A percentile compares a stretch with the other conserved stretches of the same genome.
phyloP scores from a whole-genome alignment of 1,284 basidiomycete genomes.

The Fomitopsis palustris region DNA sequence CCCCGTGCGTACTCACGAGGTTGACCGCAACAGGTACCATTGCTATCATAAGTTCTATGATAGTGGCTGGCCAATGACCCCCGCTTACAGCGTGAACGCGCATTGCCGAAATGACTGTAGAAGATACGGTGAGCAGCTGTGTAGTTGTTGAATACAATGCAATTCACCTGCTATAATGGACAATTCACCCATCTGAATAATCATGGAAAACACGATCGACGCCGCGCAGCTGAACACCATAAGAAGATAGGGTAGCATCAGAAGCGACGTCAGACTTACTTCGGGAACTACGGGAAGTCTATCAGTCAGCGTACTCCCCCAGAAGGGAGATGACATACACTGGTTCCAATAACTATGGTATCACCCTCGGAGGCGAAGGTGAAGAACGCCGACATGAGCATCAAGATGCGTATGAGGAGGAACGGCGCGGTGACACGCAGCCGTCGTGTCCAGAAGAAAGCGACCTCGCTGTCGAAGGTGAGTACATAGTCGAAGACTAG shows the following conservation, averaged over 20 bases:
- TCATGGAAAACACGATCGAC: no score
- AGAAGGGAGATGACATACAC: no score
- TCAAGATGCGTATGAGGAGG: background rate
- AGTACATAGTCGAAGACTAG: background rate
- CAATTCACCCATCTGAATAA: no score
- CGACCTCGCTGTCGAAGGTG: background rate
- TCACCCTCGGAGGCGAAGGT: no score
- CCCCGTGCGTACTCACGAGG: background rate
- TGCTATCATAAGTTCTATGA: background rate
- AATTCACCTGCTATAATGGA: background rate
- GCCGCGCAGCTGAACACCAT: no score
- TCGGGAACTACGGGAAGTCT: no score
- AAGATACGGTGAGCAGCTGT: background rate
- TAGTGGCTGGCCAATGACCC: background rate
- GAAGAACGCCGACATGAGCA: background rate
- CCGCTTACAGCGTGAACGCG: background rate
- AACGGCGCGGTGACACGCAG: background rate
- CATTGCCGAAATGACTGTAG: background rate
- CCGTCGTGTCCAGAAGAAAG: background rate
- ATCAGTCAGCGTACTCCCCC: no score
- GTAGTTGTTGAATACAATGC: background rate
- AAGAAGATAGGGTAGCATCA: no score
- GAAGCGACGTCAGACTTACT: no score
- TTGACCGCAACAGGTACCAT: background rate
- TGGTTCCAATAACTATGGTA: no score